These are phyloP conservation scores for Wallacemonas collosoma DNA, from an alignment of 208 protist species.

Conservation along the genomic window DNA sequence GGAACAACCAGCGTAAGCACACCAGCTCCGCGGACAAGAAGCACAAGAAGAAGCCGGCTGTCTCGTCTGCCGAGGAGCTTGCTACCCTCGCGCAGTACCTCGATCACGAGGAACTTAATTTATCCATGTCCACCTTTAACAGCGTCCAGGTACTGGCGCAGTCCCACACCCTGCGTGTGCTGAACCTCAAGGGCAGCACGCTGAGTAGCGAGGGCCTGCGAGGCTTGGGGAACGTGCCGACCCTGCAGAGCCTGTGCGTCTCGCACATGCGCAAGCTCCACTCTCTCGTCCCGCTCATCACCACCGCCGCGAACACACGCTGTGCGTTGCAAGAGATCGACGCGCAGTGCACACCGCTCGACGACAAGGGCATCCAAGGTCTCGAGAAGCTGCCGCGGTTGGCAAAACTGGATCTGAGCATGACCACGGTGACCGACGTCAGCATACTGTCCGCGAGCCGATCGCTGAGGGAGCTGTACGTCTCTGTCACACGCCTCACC, in stretches of 20 bases:
- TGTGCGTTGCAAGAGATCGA: slow-evolving; percentile 61
- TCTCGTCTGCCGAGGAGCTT: slow-evolving; percentile 12
- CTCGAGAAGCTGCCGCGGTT: slow-evolving; percentile 44
- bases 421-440: slow-evolving; percentile 59
- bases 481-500: slow-evolving; percentile 42
- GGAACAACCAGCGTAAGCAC: neutral
- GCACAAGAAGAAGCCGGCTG: slow-evolving; percentile 1
- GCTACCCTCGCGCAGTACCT: slow-evolving; percentile 42
- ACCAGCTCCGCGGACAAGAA: slow-evolving; percentile 10
- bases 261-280: slow-evolving; percentile 53
- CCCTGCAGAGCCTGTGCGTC: slow-evolving; percentile 44
- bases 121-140: slow-evolving; percentile 63
- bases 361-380: slow-evolving; percentile 34
- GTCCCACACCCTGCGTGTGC: slow-evolving; percentile 42
- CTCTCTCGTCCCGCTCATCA: slow-evolving; percentile 47
- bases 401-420: slow-evolving; percentile 50
- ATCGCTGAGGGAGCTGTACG: slow-evolving; percentile 44
- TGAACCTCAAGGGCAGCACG: slow-evolving; percentile 58
- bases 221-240: slow-evolving; percentile 46
- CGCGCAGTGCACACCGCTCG: slow-evolving; percentile 54
- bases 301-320: slow-evolving; percentile 17
- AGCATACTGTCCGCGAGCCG: slow-evolving; percentile 32
- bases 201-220: slow-evolving; percentile 47
- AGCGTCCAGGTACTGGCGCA: slow-evolving; percentile 38
- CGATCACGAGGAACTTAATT: slow-evolving; percentile 42